Evolutionary conservation across 768 basidiomycete genomes (phyloP), one percentile per base, ranked within the genome.

Genomic region (Tylopilus sp.): DNA sequence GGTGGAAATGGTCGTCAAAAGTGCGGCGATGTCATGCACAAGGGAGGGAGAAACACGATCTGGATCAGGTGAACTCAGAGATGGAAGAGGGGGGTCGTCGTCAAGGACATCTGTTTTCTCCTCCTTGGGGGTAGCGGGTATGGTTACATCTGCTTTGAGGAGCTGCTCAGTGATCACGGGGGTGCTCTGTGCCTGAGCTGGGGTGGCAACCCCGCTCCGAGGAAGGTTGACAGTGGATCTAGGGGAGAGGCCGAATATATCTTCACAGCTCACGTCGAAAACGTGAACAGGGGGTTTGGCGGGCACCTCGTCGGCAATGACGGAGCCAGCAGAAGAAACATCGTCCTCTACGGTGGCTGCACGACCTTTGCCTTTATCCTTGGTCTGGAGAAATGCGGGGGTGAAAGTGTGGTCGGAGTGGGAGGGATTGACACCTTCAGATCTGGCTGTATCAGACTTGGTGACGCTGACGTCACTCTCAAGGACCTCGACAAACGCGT

Each of bases 201-300:
- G 68, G 35, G 69, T 70, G 30, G 59, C 52, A 28, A 22, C 47
- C 31, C 69, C 64, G 33, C 49, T 58, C 18, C 6, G 57, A 3
- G 66, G 39, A 40, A 60, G 45, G 41, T 39, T 53, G 41, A 47
- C 47, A 20, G 40, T 28, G 18, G 66, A 57, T 41, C 55, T 53
- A n/a, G 49, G 47, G 6, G 62, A 57, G 18, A 39, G 52, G 2
- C 51, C 57, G 13, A 66, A 69, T n/a, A 59, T 52, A 33, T 57
- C 68, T 10, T 71, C 66, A 6, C 57, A 45, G 50, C 55, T 62
- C 51, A 73, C 58, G 54, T 81, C 75, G 51, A 72, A 73, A 44
- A 86, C 80, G 65, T 85, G 86, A 33, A 87, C 75, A 15, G 84
- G 79, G 42, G 72, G 78, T 63, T 88, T 88, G 38, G 71, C 56